A percentile compares a stretch with the other conserved stretches of the same genome.
Conservation (phyloP, 208 protist genomes). For the Trypanosoma cruzi region DNA sequence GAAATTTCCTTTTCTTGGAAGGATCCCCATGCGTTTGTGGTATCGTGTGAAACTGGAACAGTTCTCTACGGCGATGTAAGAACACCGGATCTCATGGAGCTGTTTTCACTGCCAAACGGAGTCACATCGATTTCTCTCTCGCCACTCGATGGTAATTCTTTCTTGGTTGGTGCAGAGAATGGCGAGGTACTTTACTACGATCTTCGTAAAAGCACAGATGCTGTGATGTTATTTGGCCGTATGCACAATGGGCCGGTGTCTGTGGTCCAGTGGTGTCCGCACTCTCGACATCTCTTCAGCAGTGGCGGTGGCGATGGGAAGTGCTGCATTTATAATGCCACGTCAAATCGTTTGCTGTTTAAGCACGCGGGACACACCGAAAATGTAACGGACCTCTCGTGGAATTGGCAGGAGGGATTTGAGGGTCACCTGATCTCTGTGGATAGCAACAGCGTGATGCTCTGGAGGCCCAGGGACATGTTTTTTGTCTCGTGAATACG, state of each 20-base stretch:
- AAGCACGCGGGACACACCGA: slow-evolving; percentile 88
- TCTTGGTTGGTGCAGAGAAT: slow-evolving; percentile 60
- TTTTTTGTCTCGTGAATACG: slow-evolving; percentile 55
- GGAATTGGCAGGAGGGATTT: slow-evolving; percentile 86
- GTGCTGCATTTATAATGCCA: slow-evolving; percentile 71
- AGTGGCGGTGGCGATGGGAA: slow-evolving; percentile 76
- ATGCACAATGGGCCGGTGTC: slow-evolving; percentile 73
- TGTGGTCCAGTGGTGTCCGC: slow-evolving; percentile 80
- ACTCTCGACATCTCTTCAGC: slow-evolving; percentile 80
- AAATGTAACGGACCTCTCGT: slow-evolving; percentile 79
- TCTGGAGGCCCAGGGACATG: slow-evolving; percentile 84
- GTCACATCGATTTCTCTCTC: slow-evolving; percentile 53
- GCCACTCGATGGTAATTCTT: slow-evolving; percentile 49
- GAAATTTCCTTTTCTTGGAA: slow-evolving; percentile 71
- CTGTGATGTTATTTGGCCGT: slow-evolving; percentile 41
- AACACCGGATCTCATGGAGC: slow-evolving; percentile 30
- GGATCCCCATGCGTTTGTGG: slow-evolving; percentile 45
- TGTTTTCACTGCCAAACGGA: slow-evolving; percentile 47
- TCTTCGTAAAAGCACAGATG: slow-evolving; percentile 52
- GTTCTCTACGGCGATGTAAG: slow-evolving; percentile 65
- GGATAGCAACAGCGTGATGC: slow-evolving; percentile 85
- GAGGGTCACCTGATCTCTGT: slow-evolving; percentile 81
- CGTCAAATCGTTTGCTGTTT: slow-evolving; percentile 63
- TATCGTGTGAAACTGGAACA: slow-evolving; percentile 44
- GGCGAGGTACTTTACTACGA: slow-evolving; percentile 75